Evolutionary conservation across 225 moss, liverwort and hornwort species (phyloP).

Genomic region (Pseudoscleropodium purum): DNA sequence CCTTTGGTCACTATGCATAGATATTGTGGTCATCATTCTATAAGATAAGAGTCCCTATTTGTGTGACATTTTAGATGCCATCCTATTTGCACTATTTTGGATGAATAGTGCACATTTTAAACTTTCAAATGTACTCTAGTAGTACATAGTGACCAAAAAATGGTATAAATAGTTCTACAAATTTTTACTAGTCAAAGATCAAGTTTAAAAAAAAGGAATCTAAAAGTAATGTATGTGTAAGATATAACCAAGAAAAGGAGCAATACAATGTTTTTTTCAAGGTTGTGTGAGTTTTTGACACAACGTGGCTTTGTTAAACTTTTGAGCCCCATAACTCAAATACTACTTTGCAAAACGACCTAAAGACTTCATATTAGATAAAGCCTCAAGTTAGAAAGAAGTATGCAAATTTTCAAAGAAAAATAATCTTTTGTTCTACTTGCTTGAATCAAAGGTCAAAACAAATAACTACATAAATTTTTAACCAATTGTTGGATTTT

Average conservation of each 20-base stretch:
- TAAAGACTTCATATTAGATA: not conserved
- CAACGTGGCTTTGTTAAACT: not conserved
- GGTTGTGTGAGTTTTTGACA: not conserved
- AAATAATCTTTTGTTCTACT: not conserved
- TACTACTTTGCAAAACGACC: not conserved
- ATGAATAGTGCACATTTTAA: no score
- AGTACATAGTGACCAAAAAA: no score
- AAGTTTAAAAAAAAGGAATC: not conserved
- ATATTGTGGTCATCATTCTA: no score
- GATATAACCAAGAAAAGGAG: not conserved
- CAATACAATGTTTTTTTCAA: not conserved
- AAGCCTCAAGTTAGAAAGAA: not conserved
- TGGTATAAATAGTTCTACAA: no score
- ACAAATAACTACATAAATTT: not conserved
- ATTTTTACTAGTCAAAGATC: not conserved
- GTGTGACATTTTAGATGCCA: no score
- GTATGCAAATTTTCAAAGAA: not conserved
- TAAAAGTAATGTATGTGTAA: not conserved
- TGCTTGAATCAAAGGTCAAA: not conserved
- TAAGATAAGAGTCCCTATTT: no score
- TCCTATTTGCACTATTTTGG: no score
- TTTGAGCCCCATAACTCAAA: not conserved
- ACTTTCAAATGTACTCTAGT: no score
- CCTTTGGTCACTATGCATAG: not conserved
- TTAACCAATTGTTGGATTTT: not conserved